Evolutionary conservation across 257 asterid genomes (phyloP), one percentile per base, ranked within the genome.

Genomic region (Plectranthus barbatus): DNA sequence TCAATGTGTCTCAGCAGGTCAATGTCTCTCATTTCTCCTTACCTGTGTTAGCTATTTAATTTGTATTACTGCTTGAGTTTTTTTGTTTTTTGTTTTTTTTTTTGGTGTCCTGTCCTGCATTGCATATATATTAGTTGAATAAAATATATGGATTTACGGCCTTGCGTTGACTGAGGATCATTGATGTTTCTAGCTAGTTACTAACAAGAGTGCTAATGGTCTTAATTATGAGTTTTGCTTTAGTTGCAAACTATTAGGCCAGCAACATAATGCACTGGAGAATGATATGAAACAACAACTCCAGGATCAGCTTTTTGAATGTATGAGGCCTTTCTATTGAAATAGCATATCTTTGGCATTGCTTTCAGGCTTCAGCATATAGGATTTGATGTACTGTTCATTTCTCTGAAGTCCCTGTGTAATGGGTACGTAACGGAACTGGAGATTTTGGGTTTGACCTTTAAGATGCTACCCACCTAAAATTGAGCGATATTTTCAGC

Each of bases 1-100:
- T 87, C 67, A 84, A 68, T 72, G 97, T 89, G 44, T 93, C 99
- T 73, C 96, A 74, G 83, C 95, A 93, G 99, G 99, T 93, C 64
- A 44, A 21, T 60, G 9, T 72, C 56, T 41, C 54, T 63, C 65
- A 11, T 53, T 31, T 51, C 55, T 58, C 15, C 56, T 42, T 51
- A 12, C 4, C 62, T 6, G 3, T 31, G 36, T 31, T 60, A 23
- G 41, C 53, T 23, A 14, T 50, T 51, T 71, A 21, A 47, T 19
- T 67, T 52, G 13, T 34, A 48, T n/a, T n/a, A n/a, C n/a, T n/a
- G n/a, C n/a, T n/a, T n/a, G n/a, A n/a, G n/a, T n/a, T n/a, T n/a
- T n/a, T n/a, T n/a, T n/a, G 56, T 2, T 20, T 40, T 36, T n/a
- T 46, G 29, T 37, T 12, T 31, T 9, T 21, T 12, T 59, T 10